These are phyloP conservation scores for Vinca minor DNA, from an alignment of 257 asterid genomes.

Conservation along the genomic window DNA sequence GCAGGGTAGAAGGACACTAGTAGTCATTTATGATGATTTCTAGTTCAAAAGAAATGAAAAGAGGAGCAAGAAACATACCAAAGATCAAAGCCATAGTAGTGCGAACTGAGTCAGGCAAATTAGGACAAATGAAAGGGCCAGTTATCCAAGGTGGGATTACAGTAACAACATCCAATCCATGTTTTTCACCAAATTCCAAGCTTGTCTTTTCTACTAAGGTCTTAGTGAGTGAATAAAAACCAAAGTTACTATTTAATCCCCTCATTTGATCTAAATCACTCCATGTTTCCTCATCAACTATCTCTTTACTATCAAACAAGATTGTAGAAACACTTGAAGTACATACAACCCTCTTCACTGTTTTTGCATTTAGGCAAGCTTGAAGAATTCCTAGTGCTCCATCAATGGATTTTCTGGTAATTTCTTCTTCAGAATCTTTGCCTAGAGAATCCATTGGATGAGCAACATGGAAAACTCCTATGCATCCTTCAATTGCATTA, in stretches of 20 bases:
- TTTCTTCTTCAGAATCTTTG: conserved; percentile 41
- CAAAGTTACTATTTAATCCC: background rate
- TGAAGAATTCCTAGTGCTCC: conserved; percentile 34
- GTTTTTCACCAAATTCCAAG: conserved; percentile 36
- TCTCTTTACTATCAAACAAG: background rate
- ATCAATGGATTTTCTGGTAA: conserved; percentile 16
- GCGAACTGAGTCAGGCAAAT: conserved; percentile 31
- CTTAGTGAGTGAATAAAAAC: conserved; percentile 33
- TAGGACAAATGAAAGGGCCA: conserved; percentile 54
- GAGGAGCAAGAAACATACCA: conserved; percentile 17
- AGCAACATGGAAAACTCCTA: conserved; percentile 59
- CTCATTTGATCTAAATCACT: conserved; percentile 28
- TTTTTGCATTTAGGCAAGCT: conserved; percentile 39
- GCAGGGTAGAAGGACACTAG: too few species aligned
- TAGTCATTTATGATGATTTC: too few species aligned
- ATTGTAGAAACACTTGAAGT: conserved; percentile 30
- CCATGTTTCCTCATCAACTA: conserved; percentile 35
- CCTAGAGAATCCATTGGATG: conserved; percentile 54
- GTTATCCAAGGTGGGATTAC: conserved; percentile 39
- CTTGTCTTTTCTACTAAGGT: conserved; percentile 43
- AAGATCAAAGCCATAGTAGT: conserved; percentile 33
- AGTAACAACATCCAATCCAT: conserved; percentile 45
- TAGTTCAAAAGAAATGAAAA: too few species aligned
- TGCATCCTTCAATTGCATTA: conserved; percentile 50
- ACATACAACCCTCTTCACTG: conserved; percentile 43